Percentiles rank a stretch among this genome's conserved stretches.
Conservation (phyloP, 345 rosid species). For the Dipteronia sinensis region DNA sequence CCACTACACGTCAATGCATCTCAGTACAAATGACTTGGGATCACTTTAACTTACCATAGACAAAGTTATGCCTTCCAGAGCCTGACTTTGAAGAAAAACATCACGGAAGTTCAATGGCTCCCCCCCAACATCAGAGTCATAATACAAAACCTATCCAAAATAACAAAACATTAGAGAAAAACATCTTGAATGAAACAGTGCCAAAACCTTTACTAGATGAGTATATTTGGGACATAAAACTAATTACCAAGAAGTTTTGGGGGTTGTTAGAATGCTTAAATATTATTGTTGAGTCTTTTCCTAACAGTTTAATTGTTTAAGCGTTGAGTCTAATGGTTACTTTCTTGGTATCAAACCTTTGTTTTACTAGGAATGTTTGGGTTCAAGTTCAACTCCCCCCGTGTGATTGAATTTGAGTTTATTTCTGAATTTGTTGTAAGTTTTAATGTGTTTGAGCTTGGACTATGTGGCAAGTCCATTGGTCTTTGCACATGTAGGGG, state of each 20-base stretch:
- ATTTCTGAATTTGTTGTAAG: too few relatives aligned
- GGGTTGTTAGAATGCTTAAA: too few relatives aligned
- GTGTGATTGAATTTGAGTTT: too few relatives aligned
- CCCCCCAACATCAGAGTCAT: slow-evolving; percentile 79
- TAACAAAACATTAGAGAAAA: slow-evolving; percentile 17
- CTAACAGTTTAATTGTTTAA: too few relatives aligned
- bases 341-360: too few relatives aligned
- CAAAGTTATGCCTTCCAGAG: slow-evolving; percentile 82
- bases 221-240: not conserved
- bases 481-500: too few relatives aligned
- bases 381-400: too few relatives aligned
- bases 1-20: not conserved
- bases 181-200: not conserved
- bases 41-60: slow-evolving; percentile 66
- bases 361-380: too few relatives aligned
- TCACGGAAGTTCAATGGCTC: slow-evolving; percentile 83
- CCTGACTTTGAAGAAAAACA: slow-evolving; percentile 95
- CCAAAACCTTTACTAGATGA: not conserved
- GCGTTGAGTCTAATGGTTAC: too few relatives aligned
- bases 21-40: not conserved
- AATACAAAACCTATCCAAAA: slow-evolving; percentile 68
- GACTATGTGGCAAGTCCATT: too few relatives aligned
- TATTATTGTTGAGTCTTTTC: too few relatives aligned
- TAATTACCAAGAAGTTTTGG: not conserved
- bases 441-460: too few relatives aligned